phyloP scores from a whole-genome alignment of 164 flowering plant genomes.

The Vitis vinifera region DNA sequence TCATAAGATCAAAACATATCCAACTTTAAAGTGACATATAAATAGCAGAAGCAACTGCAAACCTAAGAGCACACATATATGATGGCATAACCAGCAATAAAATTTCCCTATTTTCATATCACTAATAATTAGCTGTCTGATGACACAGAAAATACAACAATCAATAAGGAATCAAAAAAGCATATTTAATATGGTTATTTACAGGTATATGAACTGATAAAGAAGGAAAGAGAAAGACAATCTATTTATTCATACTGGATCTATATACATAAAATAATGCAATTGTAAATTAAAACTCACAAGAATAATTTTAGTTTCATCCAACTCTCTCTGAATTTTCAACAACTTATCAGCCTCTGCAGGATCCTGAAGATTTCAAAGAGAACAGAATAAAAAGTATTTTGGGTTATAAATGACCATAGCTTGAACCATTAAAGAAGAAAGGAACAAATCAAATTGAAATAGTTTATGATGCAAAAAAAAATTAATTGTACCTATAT shows the following conservation, averaged over 20 bases:
- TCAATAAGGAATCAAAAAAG: neutral
- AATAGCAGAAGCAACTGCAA: neutral
- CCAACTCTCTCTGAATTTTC: slow-evolving; percentile 94
- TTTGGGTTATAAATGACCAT: neutral
- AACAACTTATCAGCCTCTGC: slow-evolving; percentile 97
- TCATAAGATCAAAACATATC: neutral
- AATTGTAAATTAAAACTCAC: slow-evolving; percentile 44
- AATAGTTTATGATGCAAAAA: no score
- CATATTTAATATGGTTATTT: neutral
- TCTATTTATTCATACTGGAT: neutral
- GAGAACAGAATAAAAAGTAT: neutral
- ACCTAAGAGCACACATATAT: neutral
- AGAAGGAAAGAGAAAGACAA: neutral
- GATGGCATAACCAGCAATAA: neutral
- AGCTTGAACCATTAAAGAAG: neutral
- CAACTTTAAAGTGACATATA: neutral
- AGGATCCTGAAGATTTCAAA: slow-evolving; percentile 64
- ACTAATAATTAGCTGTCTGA: neutral
- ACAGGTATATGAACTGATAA: neutral
- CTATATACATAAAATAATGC: slow-evolving; percentile 2
- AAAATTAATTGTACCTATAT: no score
- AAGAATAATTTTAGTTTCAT: slow-evolving; percentile 98
- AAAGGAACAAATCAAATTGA: no score
- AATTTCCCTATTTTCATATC: neutral
- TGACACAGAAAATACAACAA: neutral